Conservation (phyloP, 2,329 filamentous ascomycete genomes). For the Fusarium continuum region DNA sequence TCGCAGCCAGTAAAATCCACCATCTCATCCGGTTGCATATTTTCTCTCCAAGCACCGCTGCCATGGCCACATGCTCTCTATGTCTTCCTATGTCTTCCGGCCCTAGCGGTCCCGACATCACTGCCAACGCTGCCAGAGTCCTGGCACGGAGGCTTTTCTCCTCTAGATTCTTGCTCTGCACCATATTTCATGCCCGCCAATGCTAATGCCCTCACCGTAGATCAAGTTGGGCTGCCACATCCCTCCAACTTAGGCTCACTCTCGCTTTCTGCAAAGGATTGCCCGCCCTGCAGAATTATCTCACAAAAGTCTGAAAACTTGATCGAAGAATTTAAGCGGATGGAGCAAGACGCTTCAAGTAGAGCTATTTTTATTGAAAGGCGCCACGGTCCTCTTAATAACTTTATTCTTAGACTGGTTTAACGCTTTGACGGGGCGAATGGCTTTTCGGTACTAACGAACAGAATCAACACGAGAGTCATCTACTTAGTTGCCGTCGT, state of each 20-base stretch:
- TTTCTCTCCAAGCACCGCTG: too few species aligned
- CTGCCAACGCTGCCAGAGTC: background rate
- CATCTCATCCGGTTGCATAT: too few species aligned
- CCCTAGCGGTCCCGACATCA: background rate
- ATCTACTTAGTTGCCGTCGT: constrained; percentile 1
- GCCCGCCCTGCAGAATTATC: background rate
- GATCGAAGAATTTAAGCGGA: background rate
- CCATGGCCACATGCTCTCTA: background rate
- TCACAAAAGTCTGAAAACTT: background rate
- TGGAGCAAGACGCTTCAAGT: background rate
- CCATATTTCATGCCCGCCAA: background rate
- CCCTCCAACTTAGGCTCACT: background rate
- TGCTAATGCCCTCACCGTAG: background rate
- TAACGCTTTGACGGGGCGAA: constrained; percentile 4
- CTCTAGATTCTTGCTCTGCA: background rate
- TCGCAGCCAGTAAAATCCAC: too few species aligned
- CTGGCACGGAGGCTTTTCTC: background rate
- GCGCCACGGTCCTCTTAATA: background rate
- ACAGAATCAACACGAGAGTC: background rate
- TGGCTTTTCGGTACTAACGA: background rate
- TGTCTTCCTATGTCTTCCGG: background rate
- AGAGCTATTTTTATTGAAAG: background rate
- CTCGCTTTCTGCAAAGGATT: background rate
- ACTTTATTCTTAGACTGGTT: background rate
- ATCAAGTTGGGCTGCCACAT: background rate